Base-by-base conservation (phyloP, 129 eudicot genomes). In the Heracleum sosnowskyi region DNA sequence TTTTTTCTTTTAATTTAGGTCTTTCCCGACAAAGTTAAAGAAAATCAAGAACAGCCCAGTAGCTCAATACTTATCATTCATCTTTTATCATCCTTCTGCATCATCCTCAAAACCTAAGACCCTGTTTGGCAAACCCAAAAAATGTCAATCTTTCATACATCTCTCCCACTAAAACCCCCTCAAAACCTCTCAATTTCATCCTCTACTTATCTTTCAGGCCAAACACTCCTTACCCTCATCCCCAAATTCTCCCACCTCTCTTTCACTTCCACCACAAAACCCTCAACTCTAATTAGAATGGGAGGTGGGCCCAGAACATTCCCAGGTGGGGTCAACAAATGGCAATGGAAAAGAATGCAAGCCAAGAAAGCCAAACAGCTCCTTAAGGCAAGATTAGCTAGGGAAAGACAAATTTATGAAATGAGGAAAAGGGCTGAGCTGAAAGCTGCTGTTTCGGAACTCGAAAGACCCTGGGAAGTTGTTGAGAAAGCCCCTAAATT, bases 281-380 rank as follows among this genome's bases (percentile, higher is more conserved):
- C 90, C 26, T 86, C 64, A 40, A 86, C 86, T 4, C 76, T 77
- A n/a, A 93, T 93, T 60, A 88, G 98, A 18, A 94, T 91, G 97
- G 98, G 98, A 62, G 98, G 98, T 28, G 98, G 98, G 37, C 98
- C 98, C 28, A 79, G 98, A 68, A 94, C 97, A 18, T 94, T 29
- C 85, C 98, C 97, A 0, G 98, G 98, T 26, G 98, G 98, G 37
- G 98, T 94, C 1, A 87, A 95, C 6, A 94, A 94, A 74, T 94
- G 98, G 98, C 93, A 94, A 76, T 94, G 98, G 98, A 94, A 94
- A 76, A 80, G 97, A 11, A 94, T 94, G 98, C 98, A 89, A 81
- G 78, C 79, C 5, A 94, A 91, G 73, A 94, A 94, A 53, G 76
- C 93, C 42, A 94, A 91, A 78, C 97, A 94, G 75, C 91, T 94